Evolutionary conservation across 768 basidiomycete genomes (phyloP), one percentile per base, ranked within the genome.

Genomic region (Kwoniella sp.): DNA sequence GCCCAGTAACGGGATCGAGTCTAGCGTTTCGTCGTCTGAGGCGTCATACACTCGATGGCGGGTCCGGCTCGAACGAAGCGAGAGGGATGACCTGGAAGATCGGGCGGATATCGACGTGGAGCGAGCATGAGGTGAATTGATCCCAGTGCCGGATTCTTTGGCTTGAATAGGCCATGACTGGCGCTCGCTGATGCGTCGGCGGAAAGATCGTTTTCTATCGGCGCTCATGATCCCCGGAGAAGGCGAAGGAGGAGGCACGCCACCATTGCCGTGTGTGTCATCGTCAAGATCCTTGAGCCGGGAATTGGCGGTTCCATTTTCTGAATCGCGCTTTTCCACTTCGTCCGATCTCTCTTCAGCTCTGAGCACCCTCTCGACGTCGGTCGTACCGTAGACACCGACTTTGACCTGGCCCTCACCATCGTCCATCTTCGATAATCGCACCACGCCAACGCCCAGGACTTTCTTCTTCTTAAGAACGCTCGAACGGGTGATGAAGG

Each of bases 401-500:
- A 65, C 38, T 26, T 23, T 38, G 7, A 11, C 7, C 1, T 29
- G 20, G 0, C 47, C 45, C 12, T 53, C 26, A 5, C 63, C 63
- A 28, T 65, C 63, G 5, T 26, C 22, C 8, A 76, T 50, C 20
- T 78, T 71, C 17, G 63, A 51, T 2, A 81, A 56, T 7, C 71
- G 62, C 0, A 81, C 50, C 4, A 73, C 60, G 2, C 75, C 79
- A 15, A 81, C 50, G 0, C 72, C 81, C 4, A 73, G 38, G 2
- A 67, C 54, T 11, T 61, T 68, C 29, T 71, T 72, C 65, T 81
- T 81, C 67, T 75, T 77, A 55, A 80, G 47, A 12, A 73, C 68
- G 45, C 54, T 61, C 1, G 68, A 66, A 4, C 63, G 58, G 4
- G 56, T 55, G 23, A 72, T 52, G 28, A 82, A 75, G 0, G 70